Evolutionary conservation across 108 stramenopile species (phyloP), one percentile per base, ranked within the genome.

Genomic region (Fragilaria crotonensis): DNA sequence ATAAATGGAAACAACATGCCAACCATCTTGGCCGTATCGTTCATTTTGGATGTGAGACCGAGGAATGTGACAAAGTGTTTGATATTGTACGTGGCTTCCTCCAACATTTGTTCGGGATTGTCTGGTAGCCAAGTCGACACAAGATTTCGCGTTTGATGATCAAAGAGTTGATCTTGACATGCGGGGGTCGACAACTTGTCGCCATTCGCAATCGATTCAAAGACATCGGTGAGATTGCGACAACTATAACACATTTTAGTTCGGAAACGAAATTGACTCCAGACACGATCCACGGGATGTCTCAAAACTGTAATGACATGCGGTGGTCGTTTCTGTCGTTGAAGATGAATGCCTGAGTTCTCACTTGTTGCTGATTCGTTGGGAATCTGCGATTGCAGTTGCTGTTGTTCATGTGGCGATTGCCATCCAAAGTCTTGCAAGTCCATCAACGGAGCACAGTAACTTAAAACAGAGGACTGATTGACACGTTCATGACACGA

Each of bases 261-360:
- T 36, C 75, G 72, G 56, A 83, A 90, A 9, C 83, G 70, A 51
- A 72, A 90, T 85, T 86, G 86, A 27, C 75, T 77, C 89, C 89
- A 90, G 0, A 85, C 89, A 11, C 89, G 78, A 50, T 86, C 84
- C 20, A 87, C 75, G 2, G 89, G 89, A 66, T 90, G 69, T 17
- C 89, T 67, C 48, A 90, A 62, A 0, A 87, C 75, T 20, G 89
- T 85, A 30, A 90, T 55, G 41, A 79, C 66, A 50, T 60, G 46
- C 30, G 7, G 14, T 25, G 41, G 32, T 58, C 3, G 11, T 46
- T 11, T 4, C 19, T 14, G 9, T 27, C 21, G 9, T 5, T 11
- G 4, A 7, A 5, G 9, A 30, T 26, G 9, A 5, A 5, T 26
- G 5, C 4, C 19, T 18, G 5, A 27, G 9, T 19, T 21, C 50